Base-by-base conservation (phyloP, 768 basidiomycete genomes). In the Termitomyces bulborhizus region DNA sequence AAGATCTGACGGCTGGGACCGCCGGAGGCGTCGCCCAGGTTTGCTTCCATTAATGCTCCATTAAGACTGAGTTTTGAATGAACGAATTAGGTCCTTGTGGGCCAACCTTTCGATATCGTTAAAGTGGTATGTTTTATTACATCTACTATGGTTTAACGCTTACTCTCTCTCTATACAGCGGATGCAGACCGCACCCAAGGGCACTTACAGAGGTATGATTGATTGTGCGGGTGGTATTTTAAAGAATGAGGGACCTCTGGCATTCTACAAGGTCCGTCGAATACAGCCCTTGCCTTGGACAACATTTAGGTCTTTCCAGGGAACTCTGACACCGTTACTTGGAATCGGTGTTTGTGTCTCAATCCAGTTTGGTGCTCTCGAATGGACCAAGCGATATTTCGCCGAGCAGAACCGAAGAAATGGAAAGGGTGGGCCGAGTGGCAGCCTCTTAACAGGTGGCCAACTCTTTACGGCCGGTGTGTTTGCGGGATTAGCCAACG, bases 51-150 rank as follows among this genome's bases (percentile, higher is more conserved):
- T 18, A 45, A 53, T 39, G 53, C 36, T 51, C 45, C 27, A 41
- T 29, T 59, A 51, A 58, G 54, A 41, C 48, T 61, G 59, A 46
- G 59, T 61, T 21, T 55, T 58, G 44, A 44, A 24, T 37, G 53
- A 57, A 16, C 41, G 16, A 37, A 52, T 21, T 51, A 91, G 88
- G 89, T 93, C 57, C 77, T 93, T 45, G 91, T 93, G 46, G 93
- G 92, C 46, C 91, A 96, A 69, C 94, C 94, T 12, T 98, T 98
- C 70, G 94, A 98, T 70, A 94, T 96, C 60, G 90, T 94, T 73
- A 97, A 97, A 86, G 91, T 94, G 73, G 91, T 93, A 66, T 67
- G 89, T 82, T 32, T 40, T 24, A 31, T 26, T 40, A 6, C 24
- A n/a, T 27, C 26, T 29, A 29, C 4, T n/a, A 6, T 24, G 13